These are phyloP conservation scores for Annulohypoxylon stygium DNA, from an alignment of 495 filamentous ascomycete genomes.

Conservation along the genomic window DNA sequence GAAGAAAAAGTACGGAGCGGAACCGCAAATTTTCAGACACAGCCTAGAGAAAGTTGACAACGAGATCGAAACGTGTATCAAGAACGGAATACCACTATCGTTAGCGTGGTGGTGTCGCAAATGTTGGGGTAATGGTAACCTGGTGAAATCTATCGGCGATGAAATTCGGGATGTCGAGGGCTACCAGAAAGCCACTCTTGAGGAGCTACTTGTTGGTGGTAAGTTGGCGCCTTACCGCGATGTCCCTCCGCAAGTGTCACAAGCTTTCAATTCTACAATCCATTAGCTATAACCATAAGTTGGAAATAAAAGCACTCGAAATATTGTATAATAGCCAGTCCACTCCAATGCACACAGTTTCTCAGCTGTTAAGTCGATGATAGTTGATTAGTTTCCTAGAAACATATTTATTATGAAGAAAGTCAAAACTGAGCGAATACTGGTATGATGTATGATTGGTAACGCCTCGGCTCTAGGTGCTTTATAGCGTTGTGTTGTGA, in stretches of 20 bases:
- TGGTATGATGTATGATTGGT: constrained; percentile 5
- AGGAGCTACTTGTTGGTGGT: constrained; percentile 35
- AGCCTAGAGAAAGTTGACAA: constrained; percentile 39
- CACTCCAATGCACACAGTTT: not conserved
- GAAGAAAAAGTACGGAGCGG: constrained; percentile 40
- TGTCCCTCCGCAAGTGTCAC: constrained; percentile 28
- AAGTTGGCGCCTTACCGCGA: constrained; percentile 41
- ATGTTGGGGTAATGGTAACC: constrained; percentile 36
- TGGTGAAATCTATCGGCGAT: constrained; percentile 22
- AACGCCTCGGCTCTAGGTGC: constrained; percentile 8
- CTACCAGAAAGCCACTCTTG: constrained; percentile 40
- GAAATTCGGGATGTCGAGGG: constrained; percentile 49
- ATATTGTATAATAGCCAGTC: not conserved
- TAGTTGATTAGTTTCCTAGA: not conserved
- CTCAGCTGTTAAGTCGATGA: not conserved
- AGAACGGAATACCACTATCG: constrained; percentile 20
- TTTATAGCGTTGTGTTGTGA: constrained; percentile 6
- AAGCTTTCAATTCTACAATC: constrained; percentile 33
- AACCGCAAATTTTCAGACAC: constrained; percentile 40
- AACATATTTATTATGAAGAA: not conserved
- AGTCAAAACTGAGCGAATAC: not conserved
- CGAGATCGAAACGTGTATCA: constrained; percentile 33
- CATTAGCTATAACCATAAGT: constrained; percentile 7
- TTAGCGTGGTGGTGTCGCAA: constrained; percentile 43
- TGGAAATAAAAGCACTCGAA: not conserved